phyloP scores from a whole-genome alignment of 2,329 filamentous ascomycete genomes.

The Purpureocillium lavendulum region DNA sequence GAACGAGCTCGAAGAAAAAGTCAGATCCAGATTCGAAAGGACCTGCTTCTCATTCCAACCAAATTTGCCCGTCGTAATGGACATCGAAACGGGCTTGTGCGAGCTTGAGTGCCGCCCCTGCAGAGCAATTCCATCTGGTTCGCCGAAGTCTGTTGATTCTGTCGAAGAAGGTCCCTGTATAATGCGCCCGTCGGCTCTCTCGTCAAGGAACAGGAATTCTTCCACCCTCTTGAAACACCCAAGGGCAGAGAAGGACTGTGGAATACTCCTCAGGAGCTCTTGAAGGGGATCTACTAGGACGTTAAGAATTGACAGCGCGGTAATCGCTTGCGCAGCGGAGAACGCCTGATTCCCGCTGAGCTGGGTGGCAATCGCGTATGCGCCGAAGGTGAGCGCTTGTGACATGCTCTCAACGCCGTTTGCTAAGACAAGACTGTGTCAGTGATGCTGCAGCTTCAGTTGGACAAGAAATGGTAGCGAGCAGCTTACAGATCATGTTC shows the following conservation, averaged over 20 bases:
- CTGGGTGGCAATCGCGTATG: conserved; percentile 19
- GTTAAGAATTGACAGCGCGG: conserved; percentile 18
- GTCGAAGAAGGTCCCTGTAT: conserved; percentile 8
- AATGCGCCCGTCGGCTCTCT: conserved; percentile 14
- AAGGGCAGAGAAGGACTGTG: conserved; percentile 15
- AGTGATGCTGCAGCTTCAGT: conserved; percentile 14
- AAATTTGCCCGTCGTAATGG: conserved; percentile 16
- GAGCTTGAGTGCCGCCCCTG: conserved; percentile 2
- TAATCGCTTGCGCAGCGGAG: conserved; percentile 20
- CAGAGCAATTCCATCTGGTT: conserved; percentile 6
- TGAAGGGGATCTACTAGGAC: conserved; percentile 19
- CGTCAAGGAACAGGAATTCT: conserved; percentile 16
- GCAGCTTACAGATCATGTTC: too few species aligned
- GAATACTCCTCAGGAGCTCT: conserved; percentile 15
- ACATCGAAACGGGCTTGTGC: background rate
- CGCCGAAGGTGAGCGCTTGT: conserved; percentile 20
- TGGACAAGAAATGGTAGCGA: too few species aligned
- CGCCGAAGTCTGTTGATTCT: background rate
- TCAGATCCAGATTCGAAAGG: too few species aligned
- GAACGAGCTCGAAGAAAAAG: conserved; percentile 14
- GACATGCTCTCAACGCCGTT: conserved; percentile 17
- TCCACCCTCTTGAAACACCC: conserved; percentile 22
- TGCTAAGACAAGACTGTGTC: conserved; percentile 8
- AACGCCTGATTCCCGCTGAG: conserved; percentile 14
- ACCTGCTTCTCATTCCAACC: conserved; percentile 17